Conservation (phyloP, 2,329 filamentous ascomycete species). For the Xylaria sp. region DNA sequence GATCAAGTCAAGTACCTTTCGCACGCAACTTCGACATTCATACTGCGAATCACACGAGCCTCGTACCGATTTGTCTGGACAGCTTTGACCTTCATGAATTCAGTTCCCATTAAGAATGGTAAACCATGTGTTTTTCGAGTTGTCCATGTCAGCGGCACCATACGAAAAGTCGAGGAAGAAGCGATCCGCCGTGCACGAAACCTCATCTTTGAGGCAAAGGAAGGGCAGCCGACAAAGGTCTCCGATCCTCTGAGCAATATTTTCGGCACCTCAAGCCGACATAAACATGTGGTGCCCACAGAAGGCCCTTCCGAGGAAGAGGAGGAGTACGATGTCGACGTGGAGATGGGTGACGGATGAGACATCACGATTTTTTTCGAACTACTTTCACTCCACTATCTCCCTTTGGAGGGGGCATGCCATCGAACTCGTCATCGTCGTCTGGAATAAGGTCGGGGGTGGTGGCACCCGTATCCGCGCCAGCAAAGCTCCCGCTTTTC, state of each 20-base stretch:
- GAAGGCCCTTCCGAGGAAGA: constrained; percentile 57
- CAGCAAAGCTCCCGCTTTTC: constrained; percentile 52
- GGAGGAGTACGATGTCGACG: constrained; percentile 58
- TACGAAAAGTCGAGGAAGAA: constrained; percentile 90
- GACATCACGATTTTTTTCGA: constrained; percentile 68
- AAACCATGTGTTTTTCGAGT: constrained; percentile 83
- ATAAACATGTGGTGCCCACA: constrained; percentile 36
- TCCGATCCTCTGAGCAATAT: constrained; percentile 54
- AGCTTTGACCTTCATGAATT: constrained; percentile 82
- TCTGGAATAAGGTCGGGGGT: constrained; percentile 51
- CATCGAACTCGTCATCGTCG: constrained; percentile 59
- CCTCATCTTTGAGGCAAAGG: constrained; percentile 75
- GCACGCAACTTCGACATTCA: constrained; percentile 91
- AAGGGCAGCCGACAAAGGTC: constrained; percentile 48
- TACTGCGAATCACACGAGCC: constrained; percentile 82
- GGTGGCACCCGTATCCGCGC: constrained; percentile 49
- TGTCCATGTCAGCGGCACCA: constrained; percentile 89
- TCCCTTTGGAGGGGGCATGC: constrained; percentile 59
- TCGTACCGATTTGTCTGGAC: constrained; percentile 92
- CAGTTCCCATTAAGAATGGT: constrained; percentile 69
- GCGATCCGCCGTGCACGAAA: constrained; percentile 81
- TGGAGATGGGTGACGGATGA: constrained; percentile 50
- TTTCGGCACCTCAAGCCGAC: constrained; percentile 48
- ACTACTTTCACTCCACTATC: constrained; percentile 78
- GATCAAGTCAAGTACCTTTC: constrained; percentile 88